These are phyloP conservation scores for Acanthamoeba royreba DNA, from an alignment of 208 protist species.

Conservation along the genomic window DNA sequence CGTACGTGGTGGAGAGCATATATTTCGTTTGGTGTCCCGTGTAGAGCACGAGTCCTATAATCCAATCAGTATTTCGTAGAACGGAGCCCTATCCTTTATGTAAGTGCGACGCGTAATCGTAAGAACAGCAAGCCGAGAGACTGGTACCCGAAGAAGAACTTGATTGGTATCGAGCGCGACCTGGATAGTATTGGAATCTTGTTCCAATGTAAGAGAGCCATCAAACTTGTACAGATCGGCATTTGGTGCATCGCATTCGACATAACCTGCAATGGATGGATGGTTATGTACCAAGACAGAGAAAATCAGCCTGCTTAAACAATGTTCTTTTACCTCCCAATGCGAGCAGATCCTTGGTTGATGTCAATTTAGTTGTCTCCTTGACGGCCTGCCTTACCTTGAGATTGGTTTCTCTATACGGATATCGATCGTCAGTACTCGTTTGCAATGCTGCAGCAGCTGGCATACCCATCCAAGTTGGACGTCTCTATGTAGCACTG, in stretches of 20 bases:
- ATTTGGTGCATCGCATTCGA: conserved; percentile 19
- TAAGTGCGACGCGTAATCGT: background rate
- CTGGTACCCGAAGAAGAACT: background rate
- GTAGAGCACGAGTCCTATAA: conserved; percentile 90
- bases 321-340: background rate
- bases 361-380: background rate
- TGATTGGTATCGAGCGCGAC: conserved; percentile 10
- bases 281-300: background rate
- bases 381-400: conserved; percentile 5
- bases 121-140: background rate
- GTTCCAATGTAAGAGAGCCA: background rate
- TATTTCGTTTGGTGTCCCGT: conserved; percentile 82
- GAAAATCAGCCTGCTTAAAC: background rate
- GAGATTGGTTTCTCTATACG: conserved; percentile 21
- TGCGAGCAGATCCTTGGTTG: background rate
- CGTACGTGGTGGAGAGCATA: conserved; percentile 20
- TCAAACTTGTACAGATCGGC: conserved; percentile 40
- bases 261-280: background rate
- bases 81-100: background rate
- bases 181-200: background rate
- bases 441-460: background rate
- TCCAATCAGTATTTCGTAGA: conserved; percentile 86
- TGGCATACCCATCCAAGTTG: conserved; percentile 86
- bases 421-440: background rate
- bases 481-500: conserved; percentile 88